These are phyloP conservation scores for Periconia macrospinosa DNA, from an alignment of 2,329 filamentous ascomycete species.

Conservation along the genomic window DNA sequence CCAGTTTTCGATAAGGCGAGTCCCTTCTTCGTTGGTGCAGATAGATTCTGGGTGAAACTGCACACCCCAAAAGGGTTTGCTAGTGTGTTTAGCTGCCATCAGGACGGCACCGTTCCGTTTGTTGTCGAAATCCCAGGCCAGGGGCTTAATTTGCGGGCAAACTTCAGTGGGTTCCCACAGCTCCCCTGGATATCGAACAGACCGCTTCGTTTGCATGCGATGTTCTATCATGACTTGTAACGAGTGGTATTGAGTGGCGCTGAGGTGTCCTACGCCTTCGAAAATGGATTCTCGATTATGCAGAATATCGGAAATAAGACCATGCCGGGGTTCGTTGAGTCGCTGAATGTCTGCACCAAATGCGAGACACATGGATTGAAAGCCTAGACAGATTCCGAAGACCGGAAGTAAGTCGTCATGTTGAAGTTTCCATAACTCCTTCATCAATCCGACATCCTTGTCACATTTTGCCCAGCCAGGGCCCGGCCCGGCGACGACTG, in stretches of 20 bases:
- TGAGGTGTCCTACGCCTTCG: constrained; percentile 58
- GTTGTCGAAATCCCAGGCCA: constrained; percentile 53
- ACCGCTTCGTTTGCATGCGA: constrained; percentile 24
- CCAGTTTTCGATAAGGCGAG: constrained; percentile 72
- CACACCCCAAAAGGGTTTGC: constrained; percentile 78
- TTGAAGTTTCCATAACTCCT: constrained; percentile 70
- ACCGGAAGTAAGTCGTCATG: constrained; percentile 68
- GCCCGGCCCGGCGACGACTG: constrained; percentile 86
- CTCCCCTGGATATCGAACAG: constrained; percentile 41
- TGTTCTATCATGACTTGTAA: constrained; percentile 52
- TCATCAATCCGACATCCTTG: constrained; percentile 82
- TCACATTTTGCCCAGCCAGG: constrained; percentile 76
- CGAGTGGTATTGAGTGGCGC: constrained; percentile 77
- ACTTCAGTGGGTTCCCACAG: constrained; percentile 43
- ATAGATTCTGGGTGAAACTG: constrained; percentile 92
- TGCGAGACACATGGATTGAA: constrained; percentile 75
- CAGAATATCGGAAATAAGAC: constrained; percentile 71
- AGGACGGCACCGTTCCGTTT: constrained; percentile 60
- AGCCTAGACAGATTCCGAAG: constrained; percentile 85
- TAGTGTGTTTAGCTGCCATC: constrained; percentile 74
- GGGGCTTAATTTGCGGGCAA: constrained; percentile 45
- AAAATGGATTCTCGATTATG: constrained; percentile 69
- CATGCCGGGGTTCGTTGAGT: constrained; percentile 75
- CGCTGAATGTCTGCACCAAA: constrained; percentile 69
- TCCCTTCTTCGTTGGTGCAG: constrained; percentile 72